A percentile compares a stretch with the other conserved stretches of the same genome.
These are phyloP conservation scores for Citropsis articulata DNA, from an alignment of 345 rosid species.

Conservation along the genomic window DNA sequence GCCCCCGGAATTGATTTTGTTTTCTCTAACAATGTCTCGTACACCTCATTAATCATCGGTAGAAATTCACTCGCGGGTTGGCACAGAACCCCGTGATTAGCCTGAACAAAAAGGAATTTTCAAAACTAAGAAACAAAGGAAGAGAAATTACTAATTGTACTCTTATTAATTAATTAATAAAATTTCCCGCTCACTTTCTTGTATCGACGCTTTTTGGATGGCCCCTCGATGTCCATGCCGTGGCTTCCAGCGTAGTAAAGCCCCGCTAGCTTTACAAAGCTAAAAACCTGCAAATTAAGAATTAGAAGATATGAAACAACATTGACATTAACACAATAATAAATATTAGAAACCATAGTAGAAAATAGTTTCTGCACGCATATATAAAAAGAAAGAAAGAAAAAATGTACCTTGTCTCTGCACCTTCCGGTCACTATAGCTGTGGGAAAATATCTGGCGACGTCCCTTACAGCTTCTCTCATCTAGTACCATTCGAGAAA, in stretches of 20 bases:
- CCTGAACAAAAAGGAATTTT: conserved; percentile 27
- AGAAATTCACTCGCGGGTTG: conserved; percentile 83
- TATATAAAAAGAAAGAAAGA: background rate
- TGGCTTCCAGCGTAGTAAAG: conserved; percentile 97
- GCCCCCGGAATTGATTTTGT: conserved; percentile 75
- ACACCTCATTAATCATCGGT: conserved; percentile 85
- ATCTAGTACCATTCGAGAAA: conserved; percentile 38
- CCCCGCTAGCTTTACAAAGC: conserved; percentile 71
- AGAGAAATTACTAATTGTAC: background rate
- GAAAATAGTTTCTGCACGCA: background rate
- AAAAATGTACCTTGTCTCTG: conserved; percentile 76
- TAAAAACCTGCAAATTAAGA: conserved; percentile 52
- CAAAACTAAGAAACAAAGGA: background rate
- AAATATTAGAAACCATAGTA: background rate
- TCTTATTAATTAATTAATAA: background rate
- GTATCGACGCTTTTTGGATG: conserved; percentile 45
- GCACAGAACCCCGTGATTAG: conserved; percentile 44
- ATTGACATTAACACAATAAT: background rate
- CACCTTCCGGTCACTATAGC: conserved; percentile 96
- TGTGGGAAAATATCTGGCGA: conserved; percentile 75
- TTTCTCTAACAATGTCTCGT: conserved; percentile 49
- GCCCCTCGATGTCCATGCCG: conserved; percentile 99
- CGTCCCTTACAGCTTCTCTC: conserved; percentile 72
- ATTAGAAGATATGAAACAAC: background rate
- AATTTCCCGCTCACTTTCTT: conserved; percentile 34